Conservation (phyloP, 1,139 yeast genomes). For the Pichia sp. region DNA sequence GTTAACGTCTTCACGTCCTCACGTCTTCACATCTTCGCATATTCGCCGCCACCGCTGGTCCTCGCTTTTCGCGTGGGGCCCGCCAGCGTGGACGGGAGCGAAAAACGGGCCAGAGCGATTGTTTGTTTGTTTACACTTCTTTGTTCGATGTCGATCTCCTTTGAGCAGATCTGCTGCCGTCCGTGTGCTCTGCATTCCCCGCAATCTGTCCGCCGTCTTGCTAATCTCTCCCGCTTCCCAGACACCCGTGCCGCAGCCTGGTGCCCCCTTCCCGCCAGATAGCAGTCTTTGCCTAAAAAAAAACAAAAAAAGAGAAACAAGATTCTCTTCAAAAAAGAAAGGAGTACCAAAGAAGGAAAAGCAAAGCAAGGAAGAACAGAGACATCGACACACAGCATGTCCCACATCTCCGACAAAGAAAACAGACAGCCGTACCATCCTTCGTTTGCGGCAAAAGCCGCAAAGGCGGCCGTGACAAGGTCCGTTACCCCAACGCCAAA, state of each 20-base stretch:
- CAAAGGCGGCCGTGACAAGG: slow-evolving; percentile 20
- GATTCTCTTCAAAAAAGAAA: background rate
- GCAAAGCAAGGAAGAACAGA: too few species aligned
- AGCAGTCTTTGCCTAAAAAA: background rate
- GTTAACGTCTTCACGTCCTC: background rate
- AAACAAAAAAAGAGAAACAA: background rate
- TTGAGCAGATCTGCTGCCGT: background rate
- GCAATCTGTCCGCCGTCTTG: background rate
- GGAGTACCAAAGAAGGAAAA: background rate
- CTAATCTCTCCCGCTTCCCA: background rate
- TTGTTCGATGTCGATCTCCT: background rate
- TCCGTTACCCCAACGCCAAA: slow-evolving; percentile 6
- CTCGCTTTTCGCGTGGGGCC: background rate
- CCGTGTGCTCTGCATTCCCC: background rate
- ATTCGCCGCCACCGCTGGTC: background rate
- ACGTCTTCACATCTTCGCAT: background rate
- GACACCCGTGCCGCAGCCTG: background rate
- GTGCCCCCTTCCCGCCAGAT: background rate
- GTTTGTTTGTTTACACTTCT: background rate
- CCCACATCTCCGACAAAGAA: slow-evolving; percentile 8
- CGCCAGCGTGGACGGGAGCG: background rate
- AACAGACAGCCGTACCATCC: slow-evolving; percentile 11
- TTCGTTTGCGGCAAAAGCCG: slow-evolving; percentile 27
- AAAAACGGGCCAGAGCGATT: background rate
- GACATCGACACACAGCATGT: background rate